Percentiles rank a stretch among this genome's conserved stretches.
These are phyloP conservation scores for Penicillium waksmanii DNA, from an alignment of 495 filamentous ascomycete species.

Conservation along the genomic window DNA sequence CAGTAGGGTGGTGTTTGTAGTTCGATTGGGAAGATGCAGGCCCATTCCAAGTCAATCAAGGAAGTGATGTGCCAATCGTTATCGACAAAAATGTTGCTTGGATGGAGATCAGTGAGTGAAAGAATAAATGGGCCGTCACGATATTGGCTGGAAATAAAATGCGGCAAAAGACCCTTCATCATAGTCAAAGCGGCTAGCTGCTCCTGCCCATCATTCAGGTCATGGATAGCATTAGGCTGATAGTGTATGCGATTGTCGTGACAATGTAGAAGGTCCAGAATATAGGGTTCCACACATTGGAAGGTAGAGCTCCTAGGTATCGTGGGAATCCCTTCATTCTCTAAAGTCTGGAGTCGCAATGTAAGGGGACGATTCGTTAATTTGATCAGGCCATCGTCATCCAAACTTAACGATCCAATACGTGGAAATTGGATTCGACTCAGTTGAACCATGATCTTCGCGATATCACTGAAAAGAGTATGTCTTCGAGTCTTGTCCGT, in stretches of 20 bases:
- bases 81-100: constrained; percentile 34
- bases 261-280: constrained; percentile 31
- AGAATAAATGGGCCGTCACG: constrained; percentile 30
- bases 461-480: not conserved
- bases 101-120: constrained; percentile 32
- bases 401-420: constrained; percentile 42
- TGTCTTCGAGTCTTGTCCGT: constrained; percentile 24
- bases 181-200: constrained; percentile 33
- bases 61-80: constrained; percentile 28
- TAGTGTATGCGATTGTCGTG: constrained; percentile 34
- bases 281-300: constrained; percentile 26
- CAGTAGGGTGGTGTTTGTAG: constrained; percentile 32
- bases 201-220: constrained; percentile 26
- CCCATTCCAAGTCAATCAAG: constrained; percentile 37
- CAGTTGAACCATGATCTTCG: not conserved
- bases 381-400: constrained; percentile 28
- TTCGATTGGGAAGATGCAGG: constrained; percentile 30
- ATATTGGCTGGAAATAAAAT: constrained; percentile 22
- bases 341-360: constrained; percentile 28
- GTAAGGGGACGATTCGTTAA: constrained; percentile 39
- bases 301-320: constrained; percentile 34
- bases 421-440: not conserved
- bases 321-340: constrained; percentile 37
- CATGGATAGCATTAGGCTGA: constrained; percentile 33
- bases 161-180: constrained; percentile 29